phyloP scores from a whole-genome alignment of 225 moss, liverwort and hornwort species.

The Climacium dendroides region DNA sequence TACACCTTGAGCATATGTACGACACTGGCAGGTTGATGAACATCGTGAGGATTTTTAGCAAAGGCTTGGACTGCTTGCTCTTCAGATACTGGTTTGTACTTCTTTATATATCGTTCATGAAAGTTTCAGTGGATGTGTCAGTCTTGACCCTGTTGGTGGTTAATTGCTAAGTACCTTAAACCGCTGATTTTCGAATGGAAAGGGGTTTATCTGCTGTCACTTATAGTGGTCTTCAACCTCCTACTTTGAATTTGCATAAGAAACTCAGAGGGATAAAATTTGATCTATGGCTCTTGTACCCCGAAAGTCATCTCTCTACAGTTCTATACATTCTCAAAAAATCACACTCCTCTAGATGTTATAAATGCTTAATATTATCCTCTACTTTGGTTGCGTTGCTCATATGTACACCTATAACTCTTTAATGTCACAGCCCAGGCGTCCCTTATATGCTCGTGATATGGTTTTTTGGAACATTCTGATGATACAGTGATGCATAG shows the following conservation, averaged over 20 bases:
- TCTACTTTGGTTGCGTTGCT: neutral
- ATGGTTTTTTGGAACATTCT: neutral
- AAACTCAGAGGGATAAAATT: neutral
- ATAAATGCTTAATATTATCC: neutral
- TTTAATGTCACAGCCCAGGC: no score
- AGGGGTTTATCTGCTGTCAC: neutral
- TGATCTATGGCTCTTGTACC: neutral
- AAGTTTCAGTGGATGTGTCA: neutral
- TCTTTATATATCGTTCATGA: neutral
- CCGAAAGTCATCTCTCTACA: neutral
- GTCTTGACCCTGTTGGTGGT: no score
- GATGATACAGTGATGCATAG: neutral
- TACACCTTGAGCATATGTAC: no score
- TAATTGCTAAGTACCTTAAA: neutral
- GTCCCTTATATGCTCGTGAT: neutral
- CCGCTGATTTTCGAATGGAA: neutral
- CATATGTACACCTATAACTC: neutral
- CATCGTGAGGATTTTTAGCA: slow-evolving; percentile 27
- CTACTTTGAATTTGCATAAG: neutral
- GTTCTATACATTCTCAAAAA: no score
- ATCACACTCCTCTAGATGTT: neutral
- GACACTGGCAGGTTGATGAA: slow-evolving; percentile 44
- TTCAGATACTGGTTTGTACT: slow-evolving; percentile 52
- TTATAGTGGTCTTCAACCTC: neutral
- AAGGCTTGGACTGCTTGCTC: slow-evolving; percentile 39